Base-by-base conservation (phyloP, 176 grass and related monocot species). In the Rhynchospora tenuis region DNA sequence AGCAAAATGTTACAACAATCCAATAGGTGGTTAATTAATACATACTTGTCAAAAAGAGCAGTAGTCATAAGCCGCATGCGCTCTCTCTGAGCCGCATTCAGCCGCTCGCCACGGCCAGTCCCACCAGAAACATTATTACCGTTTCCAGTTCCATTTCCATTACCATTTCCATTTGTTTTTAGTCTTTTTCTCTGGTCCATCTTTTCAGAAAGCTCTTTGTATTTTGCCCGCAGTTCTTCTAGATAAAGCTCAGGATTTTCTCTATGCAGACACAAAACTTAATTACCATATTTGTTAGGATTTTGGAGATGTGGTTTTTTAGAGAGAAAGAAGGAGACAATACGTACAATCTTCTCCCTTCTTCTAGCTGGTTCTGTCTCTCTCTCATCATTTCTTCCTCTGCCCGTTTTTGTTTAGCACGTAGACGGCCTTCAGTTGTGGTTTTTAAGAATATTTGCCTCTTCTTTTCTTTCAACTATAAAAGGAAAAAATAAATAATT, bases 381-480 rank as follows among this genome's bases (percentile, higher is more conserved):
- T 95, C 93, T 67, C 85, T 85, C 52, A 93, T 77, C 83, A 91
- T 89, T 90, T 93, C 91, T 86, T 99, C 96, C 83, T 99, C 96
- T 42, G 83, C 83, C 59, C 91, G 89, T 71, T 72, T 95, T 82
- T 91, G 91, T 78, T 99, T 99, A 22, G 91, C 91, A 19, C 89
- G 93, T 78, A 99, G 81, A 61, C 90, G 87, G 13, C 96, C 96
- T 84, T 93, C 96, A 64, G 89, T 88, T 87, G 93, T 99, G 38
- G 89, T 99, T 89, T 99, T 93, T 52, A 95, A 90, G 81, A 98
- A 90, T 84, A 90, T 83, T 58, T 99, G 91, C 76, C 85, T 99
- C 86, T 93, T 95, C 88, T 99, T 99, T 77, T 99, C 96, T 84
- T 99, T 99, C 81, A 95, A 61, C 95, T 98, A 89, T 29, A 66